Base-by-base conservation (phyloP, 2,329 filamentous ascomycete genomes). In the Cadophora sp. region DNA sequence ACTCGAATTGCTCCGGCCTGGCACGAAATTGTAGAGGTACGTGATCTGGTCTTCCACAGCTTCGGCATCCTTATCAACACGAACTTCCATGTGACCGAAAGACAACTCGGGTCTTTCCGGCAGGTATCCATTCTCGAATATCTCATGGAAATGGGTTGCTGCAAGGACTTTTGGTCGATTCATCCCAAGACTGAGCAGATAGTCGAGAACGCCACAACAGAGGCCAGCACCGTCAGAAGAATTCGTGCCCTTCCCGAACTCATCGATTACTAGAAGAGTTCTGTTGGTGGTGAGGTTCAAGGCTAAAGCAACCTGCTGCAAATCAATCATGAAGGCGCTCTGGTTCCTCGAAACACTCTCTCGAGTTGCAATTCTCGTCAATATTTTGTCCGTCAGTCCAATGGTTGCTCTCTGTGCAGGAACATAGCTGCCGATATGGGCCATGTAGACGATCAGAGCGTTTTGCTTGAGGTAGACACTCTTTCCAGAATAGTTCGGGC, bases 401-500 rank as follows among this genome's bases (percentile, higher is more conserved):
- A 99, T 90, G 0, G 80, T 85, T 9, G 94, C 95, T 33, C 79
- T 82, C 18, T 89, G 84, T 1, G 94, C 95, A 0, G 96, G 95
- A 1, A 99, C 92, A 76, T 92, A 98, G 77, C 93, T 95, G 61
- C 96, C 96, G 62, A 97, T 87, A 76, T 99, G 96, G 0, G 96
- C 93, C 78, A 99, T 85, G 76, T 96, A 97, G 16, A 97, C 89
- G 66, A 97, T 96, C 59, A 97, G 81, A 4, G 94, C 96, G 39
- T 93, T 87, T 77, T 99, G 95, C 78, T 97, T 99, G 76, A 98
- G 84, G 78, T 97, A 98, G 0, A 98, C 88, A 73, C 94, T 98
- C 79, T 99, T 99, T 0, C 96, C 96, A 0, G 96, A 98, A 77
- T 96, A 96, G 73, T 99, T 99, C 4, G 96, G 94, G 0, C 96